Percentiles rank a stretch among this genome's conserved stretches.
These are phyloP conservation scores for Arxiozyma slooffiae DNA, from an alignment of 1,139 yeast species.

Conservation along the genomic window DNA sequence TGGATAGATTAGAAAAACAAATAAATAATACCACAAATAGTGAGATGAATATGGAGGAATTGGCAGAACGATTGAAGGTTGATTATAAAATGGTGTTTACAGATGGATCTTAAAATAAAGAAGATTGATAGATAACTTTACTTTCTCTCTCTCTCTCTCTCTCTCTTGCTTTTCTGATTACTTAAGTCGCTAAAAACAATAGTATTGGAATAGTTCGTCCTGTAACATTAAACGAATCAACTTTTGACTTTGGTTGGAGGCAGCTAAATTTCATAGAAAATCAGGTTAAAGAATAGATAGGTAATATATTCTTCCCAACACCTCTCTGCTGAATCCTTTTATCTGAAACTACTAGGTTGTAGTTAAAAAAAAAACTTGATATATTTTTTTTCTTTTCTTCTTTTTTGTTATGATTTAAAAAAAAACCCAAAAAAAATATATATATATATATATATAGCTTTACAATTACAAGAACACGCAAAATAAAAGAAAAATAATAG, in stretches of 20 bases:
- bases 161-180: too few species aligned
- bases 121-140: neutral
- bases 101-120: neutral
- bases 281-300: neutral
- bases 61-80: conserved; percentile 35
- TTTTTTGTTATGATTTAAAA: too few species aligned
- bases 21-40: conserved; percentile 19
- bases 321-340: neutral
- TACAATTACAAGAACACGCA: neutral
- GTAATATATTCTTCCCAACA: neutral
- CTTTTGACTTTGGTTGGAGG: neutral
- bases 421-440: neutral
- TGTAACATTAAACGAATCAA: too few species aligned
- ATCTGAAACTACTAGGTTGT: too few species aligned
- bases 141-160: too few species aligned
- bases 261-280: too few species aligned
- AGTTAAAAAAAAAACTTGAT: neutral
- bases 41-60: conserved; percentile 38
- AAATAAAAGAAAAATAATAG: too few species aligned
- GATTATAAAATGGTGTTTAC: conserved; percentile 34
- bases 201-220: too few species aligned
- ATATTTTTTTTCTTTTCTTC: too few species aligned
- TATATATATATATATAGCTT: too few species aligned
- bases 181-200: neutral
- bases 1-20: conserved; percentile 21